These are phyloP conservation scores for Pseudofabraea citricarpa DNA, from an alignment of 2,329 filamentous ascomycete species.

Conservation along the genomic window DNA sequence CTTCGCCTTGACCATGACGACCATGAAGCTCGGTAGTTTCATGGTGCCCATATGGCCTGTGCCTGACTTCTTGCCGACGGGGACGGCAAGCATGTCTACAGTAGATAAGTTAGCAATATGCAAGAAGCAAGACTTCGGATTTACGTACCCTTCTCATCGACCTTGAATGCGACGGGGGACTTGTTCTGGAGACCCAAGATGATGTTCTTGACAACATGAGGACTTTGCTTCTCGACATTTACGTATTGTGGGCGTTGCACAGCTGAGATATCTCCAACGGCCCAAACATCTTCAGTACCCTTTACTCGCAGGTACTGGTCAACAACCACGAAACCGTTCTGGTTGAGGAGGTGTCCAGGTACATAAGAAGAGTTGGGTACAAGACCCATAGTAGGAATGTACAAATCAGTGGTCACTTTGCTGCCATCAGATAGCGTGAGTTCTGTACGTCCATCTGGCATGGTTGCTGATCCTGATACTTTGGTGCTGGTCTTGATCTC, in stretches of 20 bases:
- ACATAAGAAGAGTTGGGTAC: conserved; percentile 52
- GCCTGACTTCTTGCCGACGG: conserved; percentile 34
- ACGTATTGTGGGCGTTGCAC: conserved; percentile 19
- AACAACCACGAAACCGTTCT: conserved; percentile 40
- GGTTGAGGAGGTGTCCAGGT: conserved; percentile 38
- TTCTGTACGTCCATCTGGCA: conserved; percentile 41
- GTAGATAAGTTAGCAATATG: not conserved
- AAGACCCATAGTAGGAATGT: conserved; percentile 52
- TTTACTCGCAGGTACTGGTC: conserved; percentile 46
- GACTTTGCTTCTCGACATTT: conserved; percentile 14
- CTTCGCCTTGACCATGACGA: conserved; percentile 20
- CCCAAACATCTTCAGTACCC: conserved; percentile 29
- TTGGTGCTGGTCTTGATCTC: conserved; percentile 38
- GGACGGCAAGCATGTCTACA: conserved; percentile 21
- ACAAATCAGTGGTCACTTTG: conserved; percentile 46
- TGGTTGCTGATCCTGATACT: conserved; percentile 31
- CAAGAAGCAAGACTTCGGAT: not conserved
- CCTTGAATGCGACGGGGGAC: conserved; percentile 16
- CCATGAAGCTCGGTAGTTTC: conserved; percentile 21
- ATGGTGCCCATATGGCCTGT: conserved; percentile 24
- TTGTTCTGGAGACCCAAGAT: conserved; percentile 10
- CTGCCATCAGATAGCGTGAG: conserved; percentile 44
- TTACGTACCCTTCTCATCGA: conserved; percentile 10
- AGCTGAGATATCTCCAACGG: conserved; percentile 22
- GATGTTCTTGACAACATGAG: conserved; percentile 22